phyloP scores from a whole-genome alignment of 2,329 filamentous ascomycete genomes.

The Penicillium expansum region DNA sequence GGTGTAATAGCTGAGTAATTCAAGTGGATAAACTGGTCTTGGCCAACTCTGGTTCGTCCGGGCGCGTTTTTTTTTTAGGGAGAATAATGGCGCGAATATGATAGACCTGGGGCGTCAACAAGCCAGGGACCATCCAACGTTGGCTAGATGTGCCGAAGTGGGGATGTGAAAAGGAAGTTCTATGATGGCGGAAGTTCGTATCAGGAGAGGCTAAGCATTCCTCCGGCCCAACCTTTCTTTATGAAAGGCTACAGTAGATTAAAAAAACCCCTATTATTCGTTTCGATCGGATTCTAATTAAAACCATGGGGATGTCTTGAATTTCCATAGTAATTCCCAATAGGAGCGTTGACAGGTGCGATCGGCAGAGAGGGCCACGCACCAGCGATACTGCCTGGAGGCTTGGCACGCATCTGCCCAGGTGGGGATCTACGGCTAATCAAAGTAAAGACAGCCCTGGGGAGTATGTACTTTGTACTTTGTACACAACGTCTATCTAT shows the following conservation, averaged over 20 bases:
- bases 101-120: slow-evolving; percentile 4
- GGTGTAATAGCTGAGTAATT: slow-evolving; percentile 8
- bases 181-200: slow-evolving; percentile 17
- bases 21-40: slow-evolving; percentile 9
- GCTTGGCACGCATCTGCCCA: slow-evolving; percentile 14
- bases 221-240: background rate
- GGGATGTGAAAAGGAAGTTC: slow-evolving; percentile 11
- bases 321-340: background rate
- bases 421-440: slow-evolving; percentile 2
- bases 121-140: background rate
- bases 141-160: slow-evolving; percentile 5
- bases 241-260: background rate
- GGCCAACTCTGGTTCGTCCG: slow-evolving; percentile 10
- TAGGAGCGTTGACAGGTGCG: slow-evolving; percentile 4
- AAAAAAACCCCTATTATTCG: background rate
- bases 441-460: background rate
- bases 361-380: slow-evolving; percentile 18
- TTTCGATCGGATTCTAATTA: slow-evolving; percentile 14
- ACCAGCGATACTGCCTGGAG: slow-evolving; percentile 20
- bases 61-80: background rate
- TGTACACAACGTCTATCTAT: background rate
- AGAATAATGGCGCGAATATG: background rate
- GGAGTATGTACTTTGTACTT: too few relatives aligned
- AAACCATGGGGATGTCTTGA: background rate
- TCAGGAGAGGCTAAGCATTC: slow-evolving; percentile 8